These are phyloP conservation scores for Parachaetomium inaequale DNA, from an alignment of 495 filamentous ascomycete species.

Conservation along the genomic window DNA sequence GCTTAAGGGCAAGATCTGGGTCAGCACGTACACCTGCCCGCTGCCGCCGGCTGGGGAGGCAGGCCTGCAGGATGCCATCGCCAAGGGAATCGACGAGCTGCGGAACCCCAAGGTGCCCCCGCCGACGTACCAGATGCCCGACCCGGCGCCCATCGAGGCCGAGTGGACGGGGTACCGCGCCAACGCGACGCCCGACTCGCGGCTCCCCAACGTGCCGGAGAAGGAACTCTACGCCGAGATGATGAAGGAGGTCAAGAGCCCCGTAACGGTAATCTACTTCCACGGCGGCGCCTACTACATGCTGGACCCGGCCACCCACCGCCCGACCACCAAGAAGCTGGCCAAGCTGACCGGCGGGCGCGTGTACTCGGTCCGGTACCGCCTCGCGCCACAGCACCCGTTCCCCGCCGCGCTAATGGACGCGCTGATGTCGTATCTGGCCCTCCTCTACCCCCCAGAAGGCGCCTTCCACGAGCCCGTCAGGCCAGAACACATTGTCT, in stretches of 20 bases:
- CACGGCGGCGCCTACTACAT: constrained; percentile 87
- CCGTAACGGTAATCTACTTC: constrained; percentile 76
- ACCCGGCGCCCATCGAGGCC: constrained; percentile 60
- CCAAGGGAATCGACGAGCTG: constrained; percentile 65
- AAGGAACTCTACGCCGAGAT: constrained; percentile 66
- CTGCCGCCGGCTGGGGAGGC: constrained; percentile 40
- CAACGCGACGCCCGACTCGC: constrained; percentile 52
- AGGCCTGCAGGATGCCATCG: constrained; percentile 55
- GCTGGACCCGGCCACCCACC: constrained; percentile 71
- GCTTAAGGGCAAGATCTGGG: constrained; percentile 78
- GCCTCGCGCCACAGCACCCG: constrained; percentile 77
- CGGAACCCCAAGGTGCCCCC: constrained; percentile 40
- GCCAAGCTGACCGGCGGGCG: constrained; percentile 54
- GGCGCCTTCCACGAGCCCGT: constrained; percentile 70
- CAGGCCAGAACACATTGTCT: constrained; percentile 64
- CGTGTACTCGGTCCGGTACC: constrained; percentile 78
- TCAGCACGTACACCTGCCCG: constrained; percentile 62
- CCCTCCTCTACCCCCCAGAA: constrained; percentile 73
- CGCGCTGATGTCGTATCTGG: constrained; percentile 76
- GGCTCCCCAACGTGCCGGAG: constrained; percentile 60
- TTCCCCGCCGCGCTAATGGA: constrained; percentile 84
- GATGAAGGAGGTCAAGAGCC: constrained; percentile 63
- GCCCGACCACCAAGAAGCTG: constrained; percentile 43
- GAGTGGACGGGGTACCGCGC: constrained; percentile 82
- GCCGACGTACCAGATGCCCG: constrained; percentile 48